Base-by-base conservation (phyloP, 768 basidiomycete genomes). In the Phallus indusiatus region DNA sequence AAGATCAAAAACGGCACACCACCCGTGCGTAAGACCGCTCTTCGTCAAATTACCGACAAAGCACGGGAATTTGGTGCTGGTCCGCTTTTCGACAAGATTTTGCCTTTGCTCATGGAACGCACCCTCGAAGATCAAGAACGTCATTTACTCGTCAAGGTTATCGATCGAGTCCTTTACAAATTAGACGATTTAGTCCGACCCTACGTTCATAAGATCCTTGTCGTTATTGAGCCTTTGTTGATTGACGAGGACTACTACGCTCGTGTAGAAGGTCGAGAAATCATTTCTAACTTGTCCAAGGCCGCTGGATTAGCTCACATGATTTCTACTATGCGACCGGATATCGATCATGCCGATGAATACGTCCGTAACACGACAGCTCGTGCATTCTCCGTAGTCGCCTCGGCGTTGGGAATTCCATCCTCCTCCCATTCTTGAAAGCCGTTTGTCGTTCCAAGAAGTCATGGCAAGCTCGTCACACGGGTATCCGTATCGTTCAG, bases 1-100 rank as follows among this genome's bases (percentile, higher is more conserved):
- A 98, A 98, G 75, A 98, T 99, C 75, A 98, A 99, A 79, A 99
- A 98, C 69, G 96, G 96, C 53, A 98, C 95, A 2, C 96, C 96
- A 24, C 95, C 96, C 11, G 94, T 97, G 60, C 87, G 96, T 60
- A 99, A 99, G 73, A 93, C 95, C 1, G 96, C 96, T 12, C 84
- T 98, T 37, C 83, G 95, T 54, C 95, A 98, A 69, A 98, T 99
- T 67, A 98, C 96, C 16, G 96, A 99, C 79, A 96, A 97, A 71
- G 96, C 96, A 62, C 87, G 96, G 64, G 94, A 99, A 67, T 97
- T 98, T 60, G 95, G 96, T 54, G 94, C 96, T 36, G 96, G 94
- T 24, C 96, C 96, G 17, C 78, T 98, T 6, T 99, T 98, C 72
- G 96, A 99, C 75, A 99, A 99, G 72, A 99, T 98, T 62, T 78